Evolutionary conservation across 139 green algal genomes (phyloP), one percentile per base, ranked within the genome.

Genomic region (Picochlorum sp.): DNA sequence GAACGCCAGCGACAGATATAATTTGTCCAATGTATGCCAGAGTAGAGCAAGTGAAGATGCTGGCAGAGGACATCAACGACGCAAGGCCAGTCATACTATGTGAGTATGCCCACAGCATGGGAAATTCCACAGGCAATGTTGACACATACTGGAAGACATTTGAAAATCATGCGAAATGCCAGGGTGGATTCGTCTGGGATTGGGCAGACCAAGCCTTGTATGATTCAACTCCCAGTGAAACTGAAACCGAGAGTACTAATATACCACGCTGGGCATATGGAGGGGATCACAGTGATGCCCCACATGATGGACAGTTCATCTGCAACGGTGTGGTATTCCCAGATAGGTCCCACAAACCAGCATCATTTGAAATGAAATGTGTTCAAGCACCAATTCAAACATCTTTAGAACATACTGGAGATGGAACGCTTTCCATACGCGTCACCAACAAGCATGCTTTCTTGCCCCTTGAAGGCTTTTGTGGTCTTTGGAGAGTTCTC

Each of bases 121-220:
- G 93, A 57, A 99, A 99, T 83, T 87, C 70, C 67, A 94, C 82
- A 56, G 94, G 94, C 61, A 96, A 95, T 77, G 72, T 97, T 11
- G 60, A 81, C 56, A 74, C 87, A 66, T 98, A 98, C 76, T 99
- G 90, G 90, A 61, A 79, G 8, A 64, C 65, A 18, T 95, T 95
- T 74, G 74, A 93, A 23, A 38, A 54, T 3, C 49, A 84, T 54
- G 74, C 73, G 8, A 24, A 68, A 51, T 46, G 85, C 11, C 84
- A 95, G 70, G 92, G 94, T 0, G 94, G 88, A 21, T 98, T 97
- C 80, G 95, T 99, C 24, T 99, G 94, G 94, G 94, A 99, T 79
- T 98, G 90, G 88, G 85, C 90, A 24, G 94, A 99, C 70, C 94
- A 99, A 75, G 88, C 75, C 16, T 70, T 93, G 37, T 41, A 41